phyloP scores from a whole-genome alignment of 1,284 basidiomycete species.

The Porogramme epimiltina region DNA sequence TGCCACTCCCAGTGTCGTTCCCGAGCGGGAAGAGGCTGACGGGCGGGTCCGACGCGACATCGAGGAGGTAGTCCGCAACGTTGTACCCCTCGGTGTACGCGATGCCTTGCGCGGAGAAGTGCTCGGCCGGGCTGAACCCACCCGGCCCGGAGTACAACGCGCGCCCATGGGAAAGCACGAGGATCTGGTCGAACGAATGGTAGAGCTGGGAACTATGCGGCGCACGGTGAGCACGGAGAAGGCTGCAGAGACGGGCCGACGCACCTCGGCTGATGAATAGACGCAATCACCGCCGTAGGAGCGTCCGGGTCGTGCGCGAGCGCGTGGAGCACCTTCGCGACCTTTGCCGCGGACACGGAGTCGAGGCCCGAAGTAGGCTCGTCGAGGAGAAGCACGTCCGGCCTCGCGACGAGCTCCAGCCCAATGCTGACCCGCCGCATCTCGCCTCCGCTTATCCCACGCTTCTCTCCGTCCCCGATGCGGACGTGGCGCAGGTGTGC shows the following conservation, averaged over 20 bases:
- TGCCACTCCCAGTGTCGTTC: conserved; percentile 4
- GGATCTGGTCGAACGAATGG: conserved; percentile 80
- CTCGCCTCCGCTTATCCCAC: conserved; percentile 87
- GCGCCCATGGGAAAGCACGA: conserved; percentile 77
- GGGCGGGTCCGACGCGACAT: conserved; percentile 74
- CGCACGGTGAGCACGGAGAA: not conserved
- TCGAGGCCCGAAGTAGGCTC: conserved; percentile 85
- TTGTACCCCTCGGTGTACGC: conserved; percentile 76
- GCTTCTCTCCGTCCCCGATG: conserved; percentile 78
- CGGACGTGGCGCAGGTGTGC: conserved; percentile 67
- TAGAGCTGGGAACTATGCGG: conserved; percentile 73
- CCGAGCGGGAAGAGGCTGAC: conserved; percentile 40
- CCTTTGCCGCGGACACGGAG: conserved; percentile 82
- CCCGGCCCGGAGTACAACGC: conserved; percentile 84
- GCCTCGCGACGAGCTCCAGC: conserved; percentile 77
- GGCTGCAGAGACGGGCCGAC: conserved; percentile 12
- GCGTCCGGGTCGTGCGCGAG: conserved; percentile 71
- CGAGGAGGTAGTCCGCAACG: conserved; percentile 86
- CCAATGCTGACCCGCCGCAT: conserved; percentile 85
- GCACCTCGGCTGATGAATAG: conserved; percentile 84
- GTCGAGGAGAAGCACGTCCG: conserved; percentile 82
- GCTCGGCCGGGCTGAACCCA: conserved; percentile 60
- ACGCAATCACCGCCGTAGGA: conserved; percentile 82
- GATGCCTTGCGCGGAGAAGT: conserved; percentile 55
- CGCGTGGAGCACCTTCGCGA: conserved; percentile 73